Base-by-base conservation (phyloP, 768 basidiomycete genomes). In the Termitomyces sp. region DNA sequence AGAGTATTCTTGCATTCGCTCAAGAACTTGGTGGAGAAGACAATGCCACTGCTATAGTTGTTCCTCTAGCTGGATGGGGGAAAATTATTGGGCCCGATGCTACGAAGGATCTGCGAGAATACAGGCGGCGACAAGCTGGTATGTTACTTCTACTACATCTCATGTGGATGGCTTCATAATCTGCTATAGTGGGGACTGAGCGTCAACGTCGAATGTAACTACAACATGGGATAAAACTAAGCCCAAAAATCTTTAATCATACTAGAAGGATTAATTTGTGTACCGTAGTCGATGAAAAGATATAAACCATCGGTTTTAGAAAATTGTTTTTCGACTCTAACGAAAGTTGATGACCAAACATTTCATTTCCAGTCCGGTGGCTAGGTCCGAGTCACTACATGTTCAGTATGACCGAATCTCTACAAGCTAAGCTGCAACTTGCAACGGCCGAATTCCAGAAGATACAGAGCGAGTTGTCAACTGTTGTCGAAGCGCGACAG, bases 21-120 rank as follows among this genome's bases (percentile, higher is more conserved):
- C 89, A 98, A 71, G 91, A 94, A 58, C 72, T 94, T 46, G 86
- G 86, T 35, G 87, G 89, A 33, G 87, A 91, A 60, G 97, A 99
- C 68, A 99, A 99, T 68, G 84, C 88, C 41, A 97, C 94, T 1
- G 90, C 82, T 10, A 80, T 99, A 42, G 91, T 98, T 14, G 82
- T 98, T 9, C 97, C 97, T 6, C 79, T 98, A 8, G 83, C 87
- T 8, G 95, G 96, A 17, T 99, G 97, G 96, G 91, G 89, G 3
- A 81, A 84, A 59, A 77, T 90, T 1, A 77, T 74, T 23, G 96
- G 93, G 0, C 81, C 83, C 23, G 96, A 98, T 66, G 78, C 77
- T 58, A 97, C 94, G 1, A 85, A 84, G 60, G 87, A 86, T 37
- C 73, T 97, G 55, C 77, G 96, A 52, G 87, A 94, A 66, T 97